These are phyloP conservation scores for Cyanidium caldarium DNA, from an alignment of 23 red algal genomes.

Conservation along the genomic window DNA sequence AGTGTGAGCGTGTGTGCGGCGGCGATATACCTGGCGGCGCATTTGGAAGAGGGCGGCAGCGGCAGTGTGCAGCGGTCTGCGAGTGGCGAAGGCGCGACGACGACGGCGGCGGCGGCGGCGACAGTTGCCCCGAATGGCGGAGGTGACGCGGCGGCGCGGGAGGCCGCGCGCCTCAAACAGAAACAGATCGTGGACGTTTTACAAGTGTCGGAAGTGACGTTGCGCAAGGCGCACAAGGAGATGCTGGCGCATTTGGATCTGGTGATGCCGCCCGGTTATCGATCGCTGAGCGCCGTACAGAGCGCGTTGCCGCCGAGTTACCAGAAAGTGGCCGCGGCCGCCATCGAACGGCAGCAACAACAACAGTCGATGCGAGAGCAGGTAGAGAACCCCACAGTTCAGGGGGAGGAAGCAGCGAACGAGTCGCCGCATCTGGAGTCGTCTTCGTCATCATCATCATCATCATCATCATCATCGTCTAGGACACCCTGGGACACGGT, in stretches of 20 bases:
- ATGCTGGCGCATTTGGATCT: neutral
- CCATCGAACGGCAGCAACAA: neutral
- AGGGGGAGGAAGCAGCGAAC: too few relatives aligned
- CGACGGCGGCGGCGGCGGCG: neutral
- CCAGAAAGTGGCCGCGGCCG: neutral
- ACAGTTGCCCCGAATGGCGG: neutral
- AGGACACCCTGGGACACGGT: too few relatives aligned
- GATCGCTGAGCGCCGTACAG: neutral
- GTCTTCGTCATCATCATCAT: too few relatives aligned
- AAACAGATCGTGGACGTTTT: neutral
- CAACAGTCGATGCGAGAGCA: neutral
- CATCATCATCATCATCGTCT: too few relatives aligned
- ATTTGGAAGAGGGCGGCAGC: neutral
- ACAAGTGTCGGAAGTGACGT: neutral
- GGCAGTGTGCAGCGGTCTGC: neutral
- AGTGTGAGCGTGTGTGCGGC: conserved; percentile 4
- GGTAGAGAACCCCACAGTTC: too few relatives aligned
- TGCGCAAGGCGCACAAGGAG: conserved; percentile 2
- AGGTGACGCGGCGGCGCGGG: neutral
- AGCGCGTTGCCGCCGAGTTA: neutral
- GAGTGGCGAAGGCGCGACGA: neutral
- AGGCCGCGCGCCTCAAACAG: neutral
- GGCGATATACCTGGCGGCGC: neutral
- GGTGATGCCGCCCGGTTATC: neutral
- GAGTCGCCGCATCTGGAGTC: too few relatives aligned